These are phyloP conservation scores for Myriosclerotinia duriaeana DNA, from an alignment of 2,329 filamentous ascomycete species.

Conservation along the genomic window DNA sequence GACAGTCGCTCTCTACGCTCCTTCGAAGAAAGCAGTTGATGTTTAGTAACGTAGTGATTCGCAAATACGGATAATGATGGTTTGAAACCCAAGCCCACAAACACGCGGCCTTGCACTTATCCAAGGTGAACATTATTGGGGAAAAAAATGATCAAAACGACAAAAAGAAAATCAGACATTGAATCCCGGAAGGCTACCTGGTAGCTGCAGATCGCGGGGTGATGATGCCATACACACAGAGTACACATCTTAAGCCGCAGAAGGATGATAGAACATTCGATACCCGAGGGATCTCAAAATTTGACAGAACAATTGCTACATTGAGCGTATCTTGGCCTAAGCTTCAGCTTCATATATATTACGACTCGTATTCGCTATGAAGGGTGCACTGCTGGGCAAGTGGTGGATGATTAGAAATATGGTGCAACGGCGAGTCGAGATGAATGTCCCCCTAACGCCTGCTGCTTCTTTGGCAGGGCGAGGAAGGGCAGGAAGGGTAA, in stretches of 20 bases:
- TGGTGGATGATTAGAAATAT: background rate
- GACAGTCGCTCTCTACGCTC: background rate
- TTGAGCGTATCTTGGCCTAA: background rate
- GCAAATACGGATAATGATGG: conserved; percentile 6
- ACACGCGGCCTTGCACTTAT: conserved; percentile 17
- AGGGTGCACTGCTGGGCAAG: conserved; percentile 3
- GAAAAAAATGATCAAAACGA: background rate
- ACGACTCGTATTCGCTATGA: background rate
- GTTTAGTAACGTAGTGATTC: conserved; percentile 5
- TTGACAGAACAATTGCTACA: conserved; percentile 4
- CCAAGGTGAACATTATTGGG: background rate
- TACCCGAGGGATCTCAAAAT: conserved; percentile 4
- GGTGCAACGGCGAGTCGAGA: conserved; percentile 12
- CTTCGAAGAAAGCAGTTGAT: background rate
- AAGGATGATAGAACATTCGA: conserved; percentile 21
- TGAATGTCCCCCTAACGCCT: background rate
- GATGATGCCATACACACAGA: conserved; percentile 17
- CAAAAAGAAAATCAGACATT: background rate
- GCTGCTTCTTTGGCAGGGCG: background rate
- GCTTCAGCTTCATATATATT: conserved; percentile 6
- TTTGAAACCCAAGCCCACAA: background rate
- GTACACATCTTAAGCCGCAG: conserved; percentile 7
- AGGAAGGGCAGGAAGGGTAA: background rate
- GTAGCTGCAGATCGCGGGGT: conserved; percentile 19
- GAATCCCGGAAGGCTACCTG: background rate